These are phyloP conservation scores for Wickerhamomyces bisporus DNA, from an alignment of 805 yeast species.

Conservation along the genomic window DNA sequence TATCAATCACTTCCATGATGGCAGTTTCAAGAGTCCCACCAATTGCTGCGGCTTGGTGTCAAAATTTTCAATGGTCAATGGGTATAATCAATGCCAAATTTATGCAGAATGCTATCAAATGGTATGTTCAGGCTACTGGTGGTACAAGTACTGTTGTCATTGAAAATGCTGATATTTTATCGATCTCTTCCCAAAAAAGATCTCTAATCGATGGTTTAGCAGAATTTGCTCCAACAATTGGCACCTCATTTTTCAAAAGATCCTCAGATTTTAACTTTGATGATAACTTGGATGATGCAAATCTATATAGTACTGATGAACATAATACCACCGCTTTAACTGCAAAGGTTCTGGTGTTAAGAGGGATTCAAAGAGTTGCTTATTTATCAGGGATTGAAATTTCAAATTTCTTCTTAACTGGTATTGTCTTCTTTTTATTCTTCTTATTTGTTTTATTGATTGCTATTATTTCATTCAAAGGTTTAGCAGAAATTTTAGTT, in stretches of 20 bases:
- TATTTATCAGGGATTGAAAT: slow-evolving; percentile 81
- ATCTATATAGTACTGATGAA: slow-evolving; percentile 68
- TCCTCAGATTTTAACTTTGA: slow-evolving; percentile 35
- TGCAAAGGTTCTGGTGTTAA: slow-evolving; percentile 68
- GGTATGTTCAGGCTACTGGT: slow-evolving; percentile 96
- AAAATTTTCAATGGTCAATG: slow-evolving; percentile 94
- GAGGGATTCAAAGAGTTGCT: slow-evolving; percentile 92
- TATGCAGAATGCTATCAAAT: slow-evolving; percentile 78
- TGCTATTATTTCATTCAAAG: slow-evolving; percentile 60
- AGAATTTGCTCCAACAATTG: slow-evolving; percentile 11
- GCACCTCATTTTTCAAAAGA: slow-evolving; percentile 27
- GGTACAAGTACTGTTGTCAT: slow-evolving; percentile 79
- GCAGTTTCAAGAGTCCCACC: slow-evolving; percentile 92
- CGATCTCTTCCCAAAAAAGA: slow-evolving; percentile 80
- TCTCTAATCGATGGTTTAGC: slow-evolving; percentile 13
- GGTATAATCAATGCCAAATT: slow-evolving; percentile 76
- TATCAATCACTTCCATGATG: slow-evolving; percentile 93
- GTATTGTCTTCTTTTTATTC: slow-evolving; percentile 77
- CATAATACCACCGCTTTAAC: slow-evolving; percentile 48
- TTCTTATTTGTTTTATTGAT: slow-evolving; percentile 59
- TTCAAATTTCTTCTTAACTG: slow-evolving; percentile 81
- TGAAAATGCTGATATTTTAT: slow-evolving; percentile 54
- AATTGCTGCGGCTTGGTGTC: slow-evolving; percentile 96
- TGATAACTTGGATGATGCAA: slow-evolving; percentile 44
- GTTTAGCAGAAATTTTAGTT: slow-evolving; percentile 55